phyloP scores from a whole-genome alignment of 2,329 filamentous ascomycete genomes.

The Laburnicola sp. region DNA sequence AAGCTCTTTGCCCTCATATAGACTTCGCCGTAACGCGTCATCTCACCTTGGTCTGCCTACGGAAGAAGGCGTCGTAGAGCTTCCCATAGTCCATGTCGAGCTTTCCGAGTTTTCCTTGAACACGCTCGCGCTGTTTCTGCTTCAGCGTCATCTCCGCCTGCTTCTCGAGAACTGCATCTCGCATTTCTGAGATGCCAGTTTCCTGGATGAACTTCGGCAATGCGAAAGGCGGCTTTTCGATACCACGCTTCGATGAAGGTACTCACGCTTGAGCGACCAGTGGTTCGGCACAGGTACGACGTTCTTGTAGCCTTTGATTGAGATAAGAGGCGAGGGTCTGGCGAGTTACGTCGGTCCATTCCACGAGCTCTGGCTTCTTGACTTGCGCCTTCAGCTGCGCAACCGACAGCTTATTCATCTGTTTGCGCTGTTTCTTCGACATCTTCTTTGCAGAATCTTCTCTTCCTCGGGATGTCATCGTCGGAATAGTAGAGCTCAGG shows the following conservation, averaged over 20 bases:
- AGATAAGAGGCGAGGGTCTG: slow-evolving; percentile 87
- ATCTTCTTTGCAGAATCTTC: slow-evolving; percentile 71
- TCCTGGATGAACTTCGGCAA: slow-evolving; percentile 96
- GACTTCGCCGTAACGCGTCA: slow-evolving; percentile 96
- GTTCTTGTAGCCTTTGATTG: slow-evolving; percentile 94
- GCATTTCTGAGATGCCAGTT: slow-evolving; percentile 97
- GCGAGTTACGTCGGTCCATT: slow-evolving; percentile 96
- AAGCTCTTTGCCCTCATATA: slow-evolving; percentile 99
- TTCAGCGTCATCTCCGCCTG: slow-evolving; percentile 89
- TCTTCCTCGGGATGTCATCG: slow-evolving; percentile 82
- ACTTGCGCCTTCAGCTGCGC: slow-evolving; percentile 94
- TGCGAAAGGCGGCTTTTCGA: slow-evolving; percentile 91
- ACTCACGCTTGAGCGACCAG: slow-evolving; percentile 96
- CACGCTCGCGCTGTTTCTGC: slow-evolving; percentile 92
- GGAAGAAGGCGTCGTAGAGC: slow-evolving; percentile 97
- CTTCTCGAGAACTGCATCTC: slow-evolving; percentile 93
- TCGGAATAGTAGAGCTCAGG: slow-evolving; percentile 83
- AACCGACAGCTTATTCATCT: slow-evolving; percentile 87
- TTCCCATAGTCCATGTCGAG: slow-evolving; percentile 98
- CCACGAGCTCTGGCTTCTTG: slow-evolving; percentile 87
- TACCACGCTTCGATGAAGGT: slow-evolving; percentile 95
- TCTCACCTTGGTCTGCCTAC: slow-evolving; percentile 91
- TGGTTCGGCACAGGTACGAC: slow-evolving; percentile 92
- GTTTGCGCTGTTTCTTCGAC: slow-evolving; percentile 94
- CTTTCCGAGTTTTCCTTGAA: slow-evolving; percentile 94